Base-by-base conservation (phyloP, 2,329 filamentous ascomycete species). In the Hypoxylon sp. region DNA sequence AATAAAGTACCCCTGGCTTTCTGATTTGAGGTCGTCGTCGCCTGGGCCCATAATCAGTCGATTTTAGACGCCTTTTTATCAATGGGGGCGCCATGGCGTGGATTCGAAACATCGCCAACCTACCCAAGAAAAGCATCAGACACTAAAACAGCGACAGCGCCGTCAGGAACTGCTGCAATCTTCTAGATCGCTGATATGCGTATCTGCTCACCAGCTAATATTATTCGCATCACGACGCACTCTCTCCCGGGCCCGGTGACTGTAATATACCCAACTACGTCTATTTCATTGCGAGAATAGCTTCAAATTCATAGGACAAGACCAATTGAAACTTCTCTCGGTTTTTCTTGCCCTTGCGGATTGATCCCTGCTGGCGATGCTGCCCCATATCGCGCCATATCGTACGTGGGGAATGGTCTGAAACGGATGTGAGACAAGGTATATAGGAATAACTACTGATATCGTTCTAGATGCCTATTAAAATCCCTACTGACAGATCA, bases 1-100 rank as follows among this genome's bases (percentile, higher is more conserved):
- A 16, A 20, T 7, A 25, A 29, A 13, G 27, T 16, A 47, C 13
- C 51, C 55, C 43, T 45, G 8, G 26, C 5, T 44, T 29, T 43
- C 36, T 44, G 15, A 51, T 43, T 38, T 29, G 43, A 52, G 20
- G 38, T 52, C 31, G 31, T 52, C 41, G 55, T 40, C 55, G 58
- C n/a, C 57, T 52, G 46, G 34, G 23, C 57, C 32, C 58, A 61
- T 61, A n/a, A 59, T 61, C 55, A 43, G 49, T 55, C 58, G 49
- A 61, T 61, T 45, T 37, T 48, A 34, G 43, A 49, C 27, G 23
- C 41, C 35, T 47, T 44, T 31, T 41, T 12, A 30, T 36, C 27
- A 19, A 29, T 13, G 46, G 49, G 20, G 13, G 26, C 31, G 41
- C 46, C 38, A 43, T 59, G 46, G 32, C 41, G 26, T 50, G 38